Conservation (phyloP, 2,329 filamentous ascomycete genomes). For the Colletotrichum noveboracense region DNA sequence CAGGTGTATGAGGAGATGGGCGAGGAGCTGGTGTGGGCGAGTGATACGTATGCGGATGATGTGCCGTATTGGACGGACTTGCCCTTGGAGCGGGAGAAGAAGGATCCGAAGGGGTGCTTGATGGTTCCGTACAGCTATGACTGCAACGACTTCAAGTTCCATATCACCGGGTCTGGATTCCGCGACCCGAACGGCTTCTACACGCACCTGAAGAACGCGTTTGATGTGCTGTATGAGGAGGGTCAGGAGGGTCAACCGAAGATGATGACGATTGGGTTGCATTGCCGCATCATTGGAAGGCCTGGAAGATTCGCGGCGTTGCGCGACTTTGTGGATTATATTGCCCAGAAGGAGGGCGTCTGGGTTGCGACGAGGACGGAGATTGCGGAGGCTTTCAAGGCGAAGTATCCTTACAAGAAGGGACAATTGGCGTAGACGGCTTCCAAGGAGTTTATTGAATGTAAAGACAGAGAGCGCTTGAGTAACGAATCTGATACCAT, state of each 20-base stretch:
- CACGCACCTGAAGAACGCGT: conserved; percentile 53
- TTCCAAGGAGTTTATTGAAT: background rate
- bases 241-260: conserved; percentile 52
- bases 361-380: conserved; percentile 60
- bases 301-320: conserved; percentile 57
- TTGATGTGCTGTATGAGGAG: conserved; percentile 59
- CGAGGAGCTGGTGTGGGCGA: conserved; percentile 52
- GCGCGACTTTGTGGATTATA: conserved; percentile 58
- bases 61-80: conserved; percentile 61
- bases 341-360: conserved; percentile 54
- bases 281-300: conserved; percentile 57
- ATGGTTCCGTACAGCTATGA: conserved; percentile 62
- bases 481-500: background rate
- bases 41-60: conserved; percentile 59
- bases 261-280: conserved; percentile 63
- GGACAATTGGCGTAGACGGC: conserved; percentile 32
- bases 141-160: conserved; percentile 57
- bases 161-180: conserved; percentile 45
- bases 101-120: conserved; percentile 50
- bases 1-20: conserved; percentile 58
- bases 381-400: conserved; percentile 54
- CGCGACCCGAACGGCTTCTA: conserved; percentile 48
- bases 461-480: background rate
- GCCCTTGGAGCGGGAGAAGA: conserved; percentile 47
- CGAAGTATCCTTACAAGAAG: conserved; percentile 53